phyloP scores from a whole-genome alignment of 2,329 filamentous ascomycete species.

The Aspergillus viridinutans region DNA sequence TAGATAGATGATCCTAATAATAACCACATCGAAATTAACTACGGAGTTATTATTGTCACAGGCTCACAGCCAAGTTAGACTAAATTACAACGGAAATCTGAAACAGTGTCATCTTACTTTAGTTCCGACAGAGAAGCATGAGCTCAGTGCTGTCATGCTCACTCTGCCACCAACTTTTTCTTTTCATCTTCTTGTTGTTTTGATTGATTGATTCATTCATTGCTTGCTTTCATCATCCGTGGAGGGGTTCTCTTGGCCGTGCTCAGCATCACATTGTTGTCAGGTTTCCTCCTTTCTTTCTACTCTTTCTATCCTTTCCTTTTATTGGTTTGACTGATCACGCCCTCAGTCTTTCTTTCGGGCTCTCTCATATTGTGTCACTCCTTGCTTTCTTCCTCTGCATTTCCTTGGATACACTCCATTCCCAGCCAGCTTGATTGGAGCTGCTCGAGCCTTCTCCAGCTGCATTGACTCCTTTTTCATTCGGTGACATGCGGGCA shows the following conservation, averaged over 20 bases:
- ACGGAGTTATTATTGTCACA: background rate
- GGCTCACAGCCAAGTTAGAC: no score
- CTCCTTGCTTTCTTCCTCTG: constrained; percentile 2
- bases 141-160: background rate
- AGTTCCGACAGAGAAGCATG: background rate
- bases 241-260: background rate
- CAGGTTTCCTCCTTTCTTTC: background rate
- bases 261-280: background rate
- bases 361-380: background rate
- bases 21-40: background rate
- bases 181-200: background rate
- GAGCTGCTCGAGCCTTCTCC: constrained; percentile 2
- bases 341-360: constrained; percentile 1
- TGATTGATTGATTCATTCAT: background rate
- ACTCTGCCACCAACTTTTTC: background rate
- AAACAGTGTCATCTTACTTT: constrained; percentile 12
- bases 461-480: background rate
- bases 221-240: background rate
- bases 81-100: constrained; percentile 2
- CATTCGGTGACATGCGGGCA: constrained; percentile 18
- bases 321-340: background rate
- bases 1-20: background rate
- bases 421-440: background rate
- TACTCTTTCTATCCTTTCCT: constrained; percentile 1
- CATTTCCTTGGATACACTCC: background rate